These are phyloP conservation scores for Rhizomucor pusillus DNA, from an alignment of 371 early-diverging fungal genomes.

Conservation along the genomic window DNA sequence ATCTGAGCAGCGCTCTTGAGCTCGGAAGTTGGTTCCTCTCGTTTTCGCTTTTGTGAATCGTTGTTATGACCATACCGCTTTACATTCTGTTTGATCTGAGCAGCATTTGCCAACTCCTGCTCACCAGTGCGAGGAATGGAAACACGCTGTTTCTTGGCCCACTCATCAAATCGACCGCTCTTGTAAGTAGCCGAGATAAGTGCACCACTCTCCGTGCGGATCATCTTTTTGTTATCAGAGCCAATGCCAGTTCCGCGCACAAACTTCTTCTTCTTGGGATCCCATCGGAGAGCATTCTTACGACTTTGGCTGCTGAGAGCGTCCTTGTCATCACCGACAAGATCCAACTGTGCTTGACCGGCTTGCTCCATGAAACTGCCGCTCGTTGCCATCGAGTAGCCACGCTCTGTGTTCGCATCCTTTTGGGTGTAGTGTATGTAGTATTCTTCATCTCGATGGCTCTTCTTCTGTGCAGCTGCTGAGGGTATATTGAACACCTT, in stretches of 20 bases:
- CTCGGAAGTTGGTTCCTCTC: constrained; percentile 57
- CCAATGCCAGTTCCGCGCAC: constrained; percentile 81
- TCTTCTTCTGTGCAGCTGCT: constrained; percentile 27
- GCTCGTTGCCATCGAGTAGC: constrained; percentile 79
- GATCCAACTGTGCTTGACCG: constrained; percentile 70
- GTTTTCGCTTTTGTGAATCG: constrained; percentile 61
- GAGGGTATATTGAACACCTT: constrained; percentile 45
- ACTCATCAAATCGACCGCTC: constrained; percentile 80
- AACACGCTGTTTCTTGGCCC: constrained; percentile 86
- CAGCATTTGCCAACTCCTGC: constrained; percentile 63
- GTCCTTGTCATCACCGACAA: constrained; percentile 84
- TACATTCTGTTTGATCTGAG: constrained; percentile 25
- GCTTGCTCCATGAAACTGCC: constrained; percentile 85
- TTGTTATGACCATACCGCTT: constrained; percentile 63
- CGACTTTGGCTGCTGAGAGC: constrained; percentile 41
- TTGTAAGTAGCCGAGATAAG: constrained; percentile 89
- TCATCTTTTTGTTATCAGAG: constrained; percentile 94
- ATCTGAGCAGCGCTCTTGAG: constrained; percentile 84
- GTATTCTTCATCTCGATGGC: constrained; percentile 79
- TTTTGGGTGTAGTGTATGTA: constrained; percentile 88
- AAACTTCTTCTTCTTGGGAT: constrained; percentile 92
- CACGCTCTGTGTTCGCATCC: constrained; percentile 88
- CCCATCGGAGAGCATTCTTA: constrained; percentile 80
- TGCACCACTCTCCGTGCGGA: constrained; percentile 89
- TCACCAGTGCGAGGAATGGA: constrained; percentile 85